These are phyloP conservation scores for Hansenula lynferdii DNA, from an alignment of 1,139 yeast genomes.

Conservation along the genomic window DNA sequence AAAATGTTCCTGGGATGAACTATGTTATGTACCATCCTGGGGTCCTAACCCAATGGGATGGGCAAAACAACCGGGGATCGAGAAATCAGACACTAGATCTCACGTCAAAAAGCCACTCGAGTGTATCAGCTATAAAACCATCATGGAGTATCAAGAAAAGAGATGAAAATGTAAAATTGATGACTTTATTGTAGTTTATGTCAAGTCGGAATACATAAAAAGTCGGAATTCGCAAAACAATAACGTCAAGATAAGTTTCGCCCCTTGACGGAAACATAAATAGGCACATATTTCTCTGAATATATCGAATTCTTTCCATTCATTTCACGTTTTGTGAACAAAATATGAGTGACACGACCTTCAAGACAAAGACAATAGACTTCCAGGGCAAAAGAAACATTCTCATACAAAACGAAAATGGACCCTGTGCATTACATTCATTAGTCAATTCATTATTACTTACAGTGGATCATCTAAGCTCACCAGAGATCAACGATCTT, in stretches of 20 bases:
- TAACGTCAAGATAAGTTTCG: too few species aligned
- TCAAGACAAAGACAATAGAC: conserved; percentile 26
- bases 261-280: too few species aligned
- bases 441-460: conserved; percentile 64
- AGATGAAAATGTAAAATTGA: not conserved
- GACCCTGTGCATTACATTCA: conserved; percentile 90
- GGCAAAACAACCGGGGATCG: conserved; percentile 11
- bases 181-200: too few species aligned
- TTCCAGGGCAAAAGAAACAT: conserved; percentile 43
- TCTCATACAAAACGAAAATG: conserved; percentile 75
- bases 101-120: conserved; percentile 5
- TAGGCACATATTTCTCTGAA: too few species aligned
- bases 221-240: too few species aligned
- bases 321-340: not conserved
- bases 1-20: conserved; percentile 37
- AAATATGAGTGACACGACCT: conserved; percentile 5
- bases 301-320: not conserved
- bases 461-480: conserved; percentile 32
- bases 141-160: not conserved
- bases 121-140: conserved; percentile 12
- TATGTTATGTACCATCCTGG: conserved; percentile 55
- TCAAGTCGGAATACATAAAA: too few species aligned
- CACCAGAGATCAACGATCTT: conserved; percentile 20
- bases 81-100: conserved; percentile 5
- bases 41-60: conserved; percentile 48